phyloP scores from a whole-genome alignment of 768 basidiomycete genomes.

The Auricularia sp. region DNA sequence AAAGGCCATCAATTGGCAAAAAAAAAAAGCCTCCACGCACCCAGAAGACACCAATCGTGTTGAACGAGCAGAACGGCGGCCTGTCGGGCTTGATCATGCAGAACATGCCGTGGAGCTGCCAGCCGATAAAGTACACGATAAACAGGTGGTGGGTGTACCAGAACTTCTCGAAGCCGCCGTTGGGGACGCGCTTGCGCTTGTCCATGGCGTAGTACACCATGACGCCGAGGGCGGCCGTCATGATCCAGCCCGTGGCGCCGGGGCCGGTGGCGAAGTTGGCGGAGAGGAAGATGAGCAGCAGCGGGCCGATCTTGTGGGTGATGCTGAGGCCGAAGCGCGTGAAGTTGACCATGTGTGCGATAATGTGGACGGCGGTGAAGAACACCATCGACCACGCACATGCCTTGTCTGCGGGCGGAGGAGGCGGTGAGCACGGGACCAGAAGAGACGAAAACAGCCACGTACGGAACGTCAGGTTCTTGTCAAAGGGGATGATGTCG shows the following conservation, averaged over 20 bases:
- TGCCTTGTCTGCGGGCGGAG: slow-evolving; percentile 42
- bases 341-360: slow-evolving; percentile 84
- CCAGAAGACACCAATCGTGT: slow-evolving; percentile 91
- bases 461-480: slow-evolving; percentile 68
- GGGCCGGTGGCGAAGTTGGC: slow-evolving; percentile 81
- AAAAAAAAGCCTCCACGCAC: slow-evolving; percentile 30
- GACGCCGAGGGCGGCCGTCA: slow-evolving; percentile 58
- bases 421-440: too few species aligned
- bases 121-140: slow-evolving; percentile 83
- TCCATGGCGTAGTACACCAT: slow-evolving; percentile 85
- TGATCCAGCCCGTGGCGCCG: slow-evolving; percentile 78
- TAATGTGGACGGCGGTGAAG: slow-evolving; percentile 64
- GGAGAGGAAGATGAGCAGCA: slow-evolving; percentile 57
- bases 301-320: slow-evolving; percentile 39
- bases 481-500: slow-evolving; percentile 84
- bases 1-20: too few species aligned
- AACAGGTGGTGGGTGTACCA: slow-evolving; percentile 88
- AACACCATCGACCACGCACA: slow-evolving; percentile 85
- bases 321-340: slow-evolving; percentile 50
- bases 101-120: slow-evolving; percentile 96
- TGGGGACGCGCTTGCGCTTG: slow-evolving; percentile 57
- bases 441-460: background rate
- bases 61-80: slow-evolving; percentile 76
- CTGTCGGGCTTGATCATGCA: slow-evolving; percentile 92
- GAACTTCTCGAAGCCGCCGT: slow-evolving; percentile 61